Conservation (phyloP, 73 alveolate species). For the Paramecium sexaurelia region DNA sequence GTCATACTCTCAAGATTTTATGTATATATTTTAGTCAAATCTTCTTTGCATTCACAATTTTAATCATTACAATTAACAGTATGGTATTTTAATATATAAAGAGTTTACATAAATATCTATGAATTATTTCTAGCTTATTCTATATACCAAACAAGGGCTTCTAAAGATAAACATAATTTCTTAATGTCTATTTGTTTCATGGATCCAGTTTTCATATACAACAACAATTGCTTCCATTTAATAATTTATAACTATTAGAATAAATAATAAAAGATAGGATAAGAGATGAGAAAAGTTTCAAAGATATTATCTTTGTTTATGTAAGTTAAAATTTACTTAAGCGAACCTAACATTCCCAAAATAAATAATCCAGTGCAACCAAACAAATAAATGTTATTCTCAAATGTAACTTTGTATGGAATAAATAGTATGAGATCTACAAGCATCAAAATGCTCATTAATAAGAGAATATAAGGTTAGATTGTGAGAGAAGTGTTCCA, state of each 20-base stretch:
- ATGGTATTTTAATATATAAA: background rate
- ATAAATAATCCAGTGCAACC: background rate
- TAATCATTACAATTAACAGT: background rate
- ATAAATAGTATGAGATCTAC: background rate
- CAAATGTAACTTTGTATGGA: background rate
- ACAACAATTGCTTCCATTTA: background rate
- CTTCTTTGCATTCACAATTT: slow-evolving; percentile 44
- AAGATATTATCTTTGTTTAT: background rate
- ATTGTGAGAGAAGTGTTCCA: background rate
- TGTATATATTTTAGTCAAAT: background rate
- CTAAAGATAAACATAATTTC: background rate
- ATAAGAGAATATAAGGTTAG: background rate
- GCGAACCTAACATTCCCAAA: background rate
- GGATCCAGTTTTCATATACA: background rate
- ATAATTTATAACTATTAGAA: background rate
- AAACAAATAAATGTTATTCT: background rate
- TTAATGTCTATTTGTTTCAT: background rate
- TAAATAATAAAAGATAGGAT: background rate
- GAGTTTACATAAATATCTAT: background rate
- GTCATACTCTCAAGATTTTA: slow-evolving; percentile 23
- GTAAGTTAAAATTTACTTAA: background rate
- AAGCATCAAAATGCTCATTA: background rate
- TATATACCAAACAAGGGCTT: background rate
- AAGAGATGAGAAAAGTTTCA: background rate
- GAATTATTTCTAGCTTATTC: background rate